A percentile compares a stretch with the other conserved stretches of the same genome.
These are phyloP conservation scores for Saksenaea vasiformis DNA, from an alignment of 371 early-diverging fungal species.

Conservation along the genomic window DNA sequence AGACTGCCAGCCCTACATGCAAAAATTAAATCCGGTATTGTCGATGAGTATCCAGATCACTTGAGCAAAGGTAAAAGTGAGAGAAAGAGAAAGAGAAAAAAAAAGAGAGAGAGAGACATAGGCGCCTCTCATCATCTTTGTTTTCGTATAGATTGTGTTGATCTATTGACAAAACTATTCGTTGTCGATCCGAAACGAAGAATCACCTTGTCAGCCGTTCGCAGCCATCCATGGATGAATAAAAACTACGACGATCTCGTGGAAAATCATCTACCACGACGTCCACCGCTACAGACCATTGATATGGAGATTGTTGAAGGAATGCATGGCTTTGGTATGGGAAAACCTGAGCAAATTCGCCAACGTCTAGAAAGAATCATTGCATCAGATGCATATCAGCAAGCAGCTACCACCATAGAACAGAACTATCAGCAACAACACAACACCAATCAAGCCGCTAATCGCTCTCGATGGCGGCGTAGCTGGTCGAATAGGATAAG, in stretches of 20 bases:
- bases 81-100: too few species aligned
- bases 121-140: background rate
- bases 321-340: slow-evolving; percentile 52
- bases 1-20: slow-evolving; percentile 63
- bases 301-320: slow-evolving; percentile 44
- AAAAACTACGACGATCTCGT: slow-evolving; percentile 57
- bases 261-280: slow-evolving; percentile 37
- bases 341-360: slow-evolving; percentile 31
- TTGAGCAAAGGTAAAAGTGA: slow-evolving; percentile 40
- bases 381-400: slow-evolving; percentile 29
- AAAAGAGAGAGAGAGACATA: too few species aligned
- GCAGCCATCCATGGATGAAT: slow-evolving; percentile 73
- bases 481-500: slow-evolving; percentile 19
- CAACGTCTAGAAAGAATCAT: slow-evolving; percentile 31
- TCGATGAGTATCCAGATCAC: slow-evolving; percentile 48
- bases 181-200: slow-evolving; percentile 63
- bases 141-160: slow-evolving; percentile 55
- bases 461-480: slow-evolving; percentile 23
- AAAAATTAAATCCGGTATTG: slow-evolving; percentile 62
- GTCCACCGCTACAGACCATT: slow-evolving; percentile 33
- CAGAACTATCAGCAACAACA: slow-evolving; percentile 30
- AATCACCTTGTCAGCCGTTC: slow-evolving; percentile 59
- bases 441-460: slow-evolving; percentile 4
- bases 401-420: slow-evolving; percentile 40
- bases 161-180: slow-evolving; percentile 67